Base-by-base conservation (phyloP, 345 rosid genomes). In the Ceriops tagal region DNA sequence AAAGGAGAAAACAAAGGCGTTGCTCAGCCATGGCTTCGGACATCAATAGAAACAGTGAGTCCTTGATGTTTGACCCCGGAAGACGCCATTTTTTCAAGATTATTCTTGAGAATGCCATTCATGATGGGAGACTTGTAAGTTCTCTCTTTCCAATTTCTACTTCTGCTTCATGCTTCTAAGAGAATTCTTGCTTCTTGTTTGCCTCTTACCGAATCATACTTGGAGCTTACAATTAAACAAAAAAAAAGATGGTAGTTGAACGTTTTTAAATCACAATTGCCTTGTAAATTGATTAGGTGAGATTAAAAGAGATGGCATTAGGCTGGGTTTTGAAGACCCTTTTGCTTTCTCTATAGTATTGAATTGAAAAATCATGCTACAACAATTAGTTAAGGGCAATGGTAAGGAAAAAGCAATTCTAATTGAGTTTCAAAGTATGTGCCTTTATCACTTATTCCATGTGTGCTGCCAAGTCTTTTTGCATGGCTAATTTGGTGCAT, bases 51-150 rank as follows among this genome's bases (percentile, higher is more conserved):
- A 18, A 28, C 35, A 13, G 30, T 2, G 32, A 26, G 35, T 10
- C 61, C 34, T 26, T 26, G 7, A 58, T 1, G 4, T 56, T 56
- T 56, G 34, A 22, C 5, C 61, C 61, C 7, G 46, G 1, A 7
- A 46, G 8, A 27, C 55, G 57, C 4, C 67, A 24, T 64, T 64
- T 64, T n/a, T 64, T 47, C 67, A 64, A 28, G 57, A 51, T 64
- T n/a, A 64, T 64, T 47, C 57, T 39, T 16, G 21, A 46, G 18
- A 21, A 8, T 27, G 27, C 18, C 19, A 5, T 64, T 39, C n/a
- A 0, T 0, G 34, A 47, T 47, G 20, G 18, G 16, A 37, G 37
- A 9, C 47, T 62, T 34, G 66, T 62, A 62, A 34, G 66, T 3
- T 34, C 49, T 20, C 47, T 39, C 47, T 39, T 20, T 28, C 35